Conservation (phyloP, 176 grass and related monocot species). For the Rhynchospora tenuis region DNA sequence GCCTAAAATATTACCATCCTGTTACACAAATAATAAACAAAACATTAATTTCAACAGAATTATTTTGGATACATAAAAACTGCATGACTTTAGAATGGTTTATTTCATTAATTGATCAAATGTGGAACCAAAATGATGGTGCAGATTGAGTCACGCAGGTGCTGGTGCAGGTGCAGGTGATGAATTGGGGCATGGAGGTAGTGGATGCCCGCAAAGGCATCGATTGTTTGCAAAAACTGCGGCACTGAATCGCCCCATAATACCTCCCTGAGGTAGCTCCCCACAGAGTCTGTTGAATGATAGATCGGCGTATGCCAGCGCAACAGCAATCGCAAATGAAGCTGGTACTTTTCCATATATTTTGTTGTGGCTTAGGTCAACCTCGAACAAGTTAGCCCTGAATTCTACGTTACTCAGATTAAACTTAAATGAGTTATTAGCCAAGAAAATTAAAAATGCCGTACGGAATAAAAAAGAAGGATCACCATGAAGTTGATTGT, state of each 20-base stretch:
- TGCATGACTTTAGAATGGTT: no score
- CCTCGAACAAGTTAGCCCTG: neutral
- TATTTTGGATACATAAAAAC: no score
- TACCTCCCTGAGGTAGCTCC: neutral
- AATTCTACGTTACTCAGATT: constrained; percentile 1
- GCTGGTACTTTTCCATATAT: constrained; percentile 8
- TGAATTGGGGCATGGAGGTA: neutral
- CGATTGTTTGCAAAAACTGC: neutral
- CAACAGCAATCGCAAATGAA: neutral
- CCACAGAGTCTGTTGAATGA: constrained; percentile 11
- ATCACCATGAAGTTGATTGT: constrained; percentile 8
- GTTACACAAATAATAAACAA: no score
- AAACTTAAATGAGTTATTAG: constrained; percentile 11
- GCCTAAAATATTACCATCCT: no score
- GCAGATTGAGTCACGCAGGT: no score
- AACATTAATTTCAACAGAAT: no score
- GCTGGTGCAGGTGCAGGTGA: neutral
- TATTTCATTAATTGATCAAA: no score
- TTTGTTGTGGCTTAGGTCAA: constrained; percentile 16
- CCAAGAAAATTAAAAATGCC: neutral
- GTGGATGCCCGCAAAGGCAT: neutral
- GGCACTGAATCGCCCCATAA: neutral
- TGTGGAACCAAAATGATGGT: no score
- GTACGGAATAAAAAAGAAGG: constrained; percentile 23
- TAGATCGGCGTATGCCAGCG: neutral